A percentile compares a stretch with the other conserved stretches of the same genome.
Evolutionary conservation across 495 filamentous ascomycete genomes (phyloP).

Genomic region (Tetracladium marchalianum): DNA sequence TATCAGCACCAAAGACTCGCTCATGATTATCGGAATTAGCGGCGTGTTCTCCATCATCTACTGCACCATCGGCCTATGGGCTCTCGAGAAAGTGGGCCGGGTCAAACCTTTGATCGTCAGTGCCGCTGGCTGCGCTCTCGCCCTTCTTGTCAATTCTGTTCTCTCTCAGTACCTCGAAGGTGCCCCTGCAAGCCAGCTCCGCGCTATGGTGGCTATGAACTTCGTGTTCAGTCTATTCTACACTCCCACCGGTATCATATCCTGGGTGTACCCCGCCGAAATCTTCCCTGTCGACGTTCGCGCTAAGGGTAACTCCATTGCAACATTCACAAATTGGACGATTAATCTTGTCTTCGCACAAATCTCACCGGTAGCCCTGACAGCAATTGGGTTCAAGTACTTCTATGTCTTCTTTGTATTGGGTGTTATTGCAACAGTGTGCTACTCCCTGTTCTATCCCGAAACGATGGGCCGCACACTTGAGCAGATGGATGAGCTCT

Average conservation of each 20-base stretch:
- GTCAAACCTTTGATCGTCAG: slow-evolving; percentile 40
- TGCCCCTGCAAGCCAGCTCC: slow-evolving; percentile 29
- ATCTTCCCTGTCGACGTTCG: slow-evolving; percentile 57
- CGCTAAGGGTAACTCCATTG: slow-evolving; percentile 52
- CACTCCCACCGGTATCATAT: slow-evolving; percentile 40
- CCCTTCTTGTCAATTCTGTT: slow-evolving; percentile 39
- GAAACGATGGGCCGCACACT: slow-evolving; percentile 23
- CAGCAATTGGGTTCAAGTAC: slow-evolving; percentile 6
- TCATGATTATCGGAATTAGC: slow-evolving; percentile 43
- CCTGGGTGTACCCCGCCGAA: slow-evolving; percentile 58
- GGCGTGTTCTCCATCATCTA: slow-evolving; percentile 40
- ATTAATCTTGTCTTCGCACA: slow-evolving; percentile 52
- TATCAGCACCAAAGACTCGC: slow-evolving; percentile 31
- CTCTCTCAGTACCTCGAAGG: slow-evolving; percentile 32
- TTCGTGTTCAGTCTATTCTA: slow-evolving; percentile 48
- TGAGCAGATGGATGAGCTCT: slow-evolving; percentile 29
- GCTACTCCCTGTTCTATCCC: slow-evolving; percentile 12
- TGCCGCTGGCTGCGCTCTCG: slow-evolving; percentile 30
- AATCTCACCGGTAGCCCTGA: slow-evolving; percentile 42
- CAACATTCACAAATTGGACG: slow-evolving; percentile 56
- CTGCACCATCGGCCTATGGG: slow-evolving; percentile 38
- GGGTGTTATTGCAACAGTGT: slow-evolving; percentile 4
- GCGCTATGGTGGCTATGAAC: slow-evolving; percentile 46
- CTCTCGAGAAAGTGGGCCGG: slow-evolving; percentile 42
- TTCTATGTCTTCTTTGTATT: slow-evolving; percentile 16